Evolutionary conservation across 495 filamentous ascomycete genomes (phyloP).

Genomic region (Neurospora sp.): DNA sequence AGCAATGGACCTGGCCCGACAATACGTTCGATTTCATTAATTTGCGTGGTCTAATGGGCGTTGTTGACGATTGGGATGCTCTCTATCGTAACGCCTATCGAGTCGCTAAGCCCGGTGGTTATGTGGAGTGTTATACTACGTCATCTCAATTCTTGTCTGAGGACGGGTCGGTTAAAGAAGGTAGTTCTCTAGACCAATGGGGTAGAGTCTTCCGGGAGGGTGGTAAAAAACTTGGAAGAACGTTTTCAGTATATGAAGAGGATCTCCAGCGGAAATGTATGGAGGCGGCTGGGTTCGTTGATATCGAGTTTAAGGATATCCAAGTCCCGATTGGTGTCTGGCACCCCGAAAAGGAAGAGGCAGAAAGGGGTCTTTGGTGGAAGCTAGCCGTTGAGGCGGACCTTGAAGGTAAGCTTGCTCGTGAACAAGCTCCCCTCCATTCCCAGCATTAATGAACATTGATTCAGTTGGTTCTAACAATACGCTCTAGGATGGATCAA

Average conservation of each 20-base stretch:
- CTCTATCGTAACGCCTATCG: slow-evolving; percentile 26
- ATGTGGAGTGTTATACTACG: slow-evolving; percentile 12
- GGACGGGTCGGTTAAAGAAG: slow-evolving; percentile 12
- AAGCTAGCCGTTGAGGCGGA: too few species aligned
- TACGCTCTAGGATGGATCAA: not conserved
- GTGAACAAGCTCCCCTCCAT: too few species aligned
- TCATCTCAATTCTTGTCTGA: slow-evolving; percentile 9
- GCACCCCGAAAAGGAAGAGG: not conserved
- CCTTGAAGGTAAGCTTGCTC: too few species aligned
- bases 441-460: not conserved
- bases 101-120: slow-evolving; percentile 29
- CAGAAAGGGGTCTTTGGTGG: too few species aligned
- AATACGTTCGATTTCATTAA: slow-evolving; percentile 56
- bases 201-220: slow-evolving; percentile 5
- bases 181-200: slow-evolving; percentile 25
- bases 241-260: slow-evolving; percentile 14
- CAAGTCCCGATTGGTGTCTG: not conserved
- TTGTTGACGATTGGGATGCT: slow-evolving; percentile 44
- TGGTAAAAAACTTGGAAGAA: slow-evolving; percentile 6
- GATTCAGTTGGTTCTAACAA: not conserved
- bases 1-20: slow-evolving; percentile 38
- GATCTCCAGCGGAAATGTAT: slow-evolving; percentile 14
- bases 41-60: too few species aligned
- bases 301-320: slow-evolving; percentile 1
- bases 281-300: slow-evolving; percentile 2